Evolutionary conservation across 2,329 filamentous ascomycete genomes (phyloP).

Genomic region (Westerdykella ornata): DNA sequence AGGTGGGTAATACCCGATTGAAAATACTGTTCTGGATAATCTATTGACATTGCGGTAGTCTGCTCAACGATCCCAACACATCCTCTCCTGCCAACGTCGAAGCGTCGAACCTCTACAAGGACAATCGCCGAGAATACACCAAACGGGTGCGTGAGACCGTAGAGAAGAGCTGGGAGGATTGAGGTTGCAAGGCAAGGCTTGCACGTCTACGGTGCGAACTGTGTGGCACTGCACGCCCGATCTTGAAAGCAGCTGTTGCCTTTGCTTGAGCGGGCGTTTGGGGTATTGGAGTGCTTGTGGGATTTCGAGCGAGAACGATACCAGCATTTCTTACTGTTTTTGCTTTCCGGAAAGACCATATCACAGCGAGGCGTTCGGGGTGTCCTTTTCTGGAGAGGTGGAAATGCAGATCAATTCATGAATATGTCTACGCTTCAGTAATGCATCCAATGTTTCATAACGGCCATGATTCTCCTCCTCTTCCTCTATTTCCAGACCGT

Average conservation of each 20-base stretch:
- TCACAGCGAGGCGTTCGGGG: slow-evolving; percentile 12
- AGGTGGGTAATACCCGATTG: slow-evolving; percentile 52
- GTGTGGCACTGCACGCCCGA: too few species aligned
- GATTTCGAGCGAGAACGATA: slow-evolving; percentile 7
- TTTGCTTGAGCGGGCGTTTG: not conserved
- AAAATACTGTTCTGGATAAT: not conserved
- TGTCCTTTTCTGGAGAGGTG: too few species aligned
- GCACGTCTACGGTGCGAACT: too few species aligned
- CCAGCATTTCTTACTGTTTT: slow-evolving; percentile 9
- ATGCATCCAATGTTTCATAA: too few species aligned
- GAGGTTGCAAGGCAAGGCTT: slow-evolving; percentile 1
- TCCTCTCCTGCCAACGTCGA: slow-evolving; percentile 96
- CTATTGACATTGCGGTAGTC: slow-evolving; percentile 47
- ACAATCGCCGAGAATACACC: slow-evolving; percentile 92
- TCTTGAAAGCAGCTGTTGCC: not conserved
- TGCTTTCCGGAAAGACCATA: slow-evolving; percentile 2
- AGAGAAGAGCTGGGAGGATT: slow-evolving; percentile 99
- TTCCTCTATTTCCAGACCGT: too few species aligned
- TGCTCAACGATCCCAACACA: slow-evolving; percentile 98
- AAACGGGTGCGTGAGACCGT: slow-evolving; percentile 95
- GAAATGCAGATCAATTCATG: too few species aligned
- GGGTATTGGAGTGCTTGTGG: slow-evolving; percentile 15
- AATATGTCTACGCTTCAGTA: too few species aligned
- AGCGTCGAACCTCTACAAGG: slow-evolving; percentile 96
- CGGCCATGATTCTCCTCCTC: too few species aligned